Evolutionary conservation across 768 basidiomycete genomes (phyloP).

Genomic region (Boletus insuetus): DNA sequence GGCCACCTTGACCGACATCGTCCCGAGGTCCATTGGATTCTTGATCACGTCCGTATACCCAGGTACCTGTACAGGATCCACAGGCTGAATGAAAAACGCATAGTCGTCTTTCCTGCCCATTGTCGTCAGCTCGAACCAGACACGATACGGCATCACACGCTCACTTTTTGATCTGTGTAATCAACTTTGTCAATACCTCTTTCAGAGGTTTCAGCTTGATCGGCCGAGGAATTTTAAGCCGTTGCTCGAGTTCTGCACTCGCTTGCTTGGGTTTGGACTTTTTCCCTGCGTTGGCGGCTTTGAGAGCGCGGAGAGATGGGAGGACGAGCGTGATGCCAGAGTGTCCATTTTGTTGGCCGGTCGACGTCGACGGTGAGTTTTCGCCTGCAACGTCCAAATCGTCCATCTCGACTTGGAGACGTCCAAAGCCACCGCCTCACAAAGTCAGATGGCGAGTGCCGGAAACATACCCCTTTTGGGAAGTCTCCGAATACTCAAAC

Average conservation of each 20-base stretch:
- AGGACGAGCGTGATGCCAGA: conserved; percentile 65
- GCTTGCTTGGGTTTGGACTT: conserved; percentile 39
- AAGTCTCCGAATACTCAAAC: background rate
- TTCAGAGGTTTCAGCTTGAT: conserved; percentile 77
- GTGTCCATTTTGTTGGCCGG: conserved; percentile 20
- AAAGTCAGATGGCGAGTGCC: conserved; percentile 3
- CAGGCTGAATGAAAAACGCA: conserved; percentile 75
- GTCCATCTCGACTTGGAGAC: conserved; percentile 29
- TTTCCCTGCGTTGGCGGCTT: conserved; percentile 53
- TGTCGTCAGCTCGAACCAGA: conserved; percentile 6
- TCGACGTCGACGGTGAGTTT: conserved; percentile 31
- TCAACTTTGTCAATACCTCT: conserved; percentile 66
- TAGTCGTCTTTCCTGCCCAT: conserved; percentile 74
- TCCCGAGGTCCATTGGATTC: conserved; percentile 90
- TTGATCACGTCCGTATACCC: conserved; percentile 70
- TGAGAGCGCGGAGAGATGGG: conserved; percentile 61
- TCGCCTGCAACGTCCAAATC: conserved; percentile 31
- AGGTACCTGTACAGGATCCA: conserved; percentile 56
- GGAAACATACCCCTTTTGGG: conserved; percentile 11
- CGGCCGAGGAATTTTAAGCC: conserved; percentile 45
- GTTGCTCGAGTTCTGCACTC: conserved; percentile 26
- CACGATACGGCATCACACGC: conserved; percentile 6
- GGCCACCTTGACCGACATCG: conserved; percentile 76
- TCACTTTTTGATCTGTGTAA: conserved; percentile 74
- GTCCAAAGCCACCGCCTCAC: conserved; percentile 2